Evolutionary conservation across 352 stramenopile genomes (phyloP), one percentile per base, ranked within the genome.

Genomic region (Saprolegnia parasitica): DNA sequence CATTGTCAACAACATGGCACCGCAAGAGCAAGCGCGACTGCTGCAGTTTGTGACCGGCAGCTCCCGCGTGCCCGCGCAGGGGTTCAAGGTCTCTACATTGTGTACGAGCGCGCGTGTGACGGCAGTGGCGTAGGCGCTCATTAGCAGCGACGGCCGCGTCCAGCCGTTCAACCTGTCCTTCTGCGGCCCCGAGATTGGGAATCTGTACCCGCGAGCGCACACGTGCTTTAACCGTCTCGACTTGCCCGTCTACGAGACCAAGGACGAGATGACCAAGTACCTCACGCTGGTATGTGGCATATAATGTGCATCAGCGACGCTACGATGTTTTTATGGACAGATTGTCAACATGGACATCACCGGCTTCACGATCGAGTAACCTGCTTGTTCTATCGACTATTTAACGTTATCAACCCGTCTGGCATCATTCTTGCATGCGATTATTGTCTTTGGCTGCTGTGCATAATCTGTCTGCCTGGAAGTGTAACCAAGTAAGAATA

Each of bases 291-390:
- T 91, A 35, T 5, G 29, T 35, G 5, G 2, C n/a, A n/a, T 35
- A 4, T 47, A 66, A 21, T 45, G 60, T 46, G 18, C 4, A 42
- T 57, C 18, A 5, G 8, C 54, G 21, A 1, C 26, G 37, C 15
- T 65, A 32, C 10, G 45, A 52, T 65, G 57, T 97, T 98, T n/a
- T n/a, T n/a, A 5, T 35, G 2, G 29, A 35, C 29, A 35, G 29
- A 35, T 35, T 32, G 98, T 99, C 49, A 93, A 97, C 67, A 99
- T 98, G 95, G 95, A 98, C 72, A 90, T 96, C 68, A 98, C 95
- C 10, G 95, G 96, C 37, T 98, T 99, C 76, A 91, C 82, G 24
- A 89, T 90, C 70, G 85, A 93, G 74, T 91, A 80, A 21, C 10
- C 3, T 49, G 18, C 10, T 8, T n/a, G 42, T 49, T 35, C 29